Conservation (phyloP, 371 early-diverging fungal genomes). For the Mucor racemosus region DNA sequence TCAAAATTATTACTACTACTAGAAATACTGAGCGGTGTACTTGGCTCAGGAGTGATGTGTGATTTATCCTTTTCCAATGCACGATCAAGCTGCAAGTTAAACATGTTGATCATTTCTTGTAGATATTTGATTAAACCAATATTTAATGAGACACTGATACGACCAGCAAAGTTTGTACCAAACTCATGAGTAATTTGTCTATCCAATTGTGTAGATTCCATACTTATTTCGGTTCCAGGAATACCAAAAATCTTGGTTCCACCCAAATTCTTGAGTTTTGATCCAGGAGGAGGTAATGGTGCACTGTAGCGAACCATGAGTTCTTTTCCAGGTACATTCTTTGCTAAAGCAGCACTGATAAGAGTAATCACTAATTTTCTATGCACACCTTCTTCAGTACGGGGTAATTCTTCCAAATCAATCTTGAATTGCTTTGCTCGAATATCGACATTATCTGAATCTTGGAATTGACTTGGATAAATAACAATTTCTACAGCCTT, state of each 20-base stretch:
- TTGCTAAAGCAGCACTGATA: conserved; percentile 45
- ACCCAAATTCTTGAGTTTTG: conserved; percentile 25
- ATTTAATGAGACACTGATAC: conserved; percentile 77
- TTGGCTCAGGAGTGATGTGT: not conserved
- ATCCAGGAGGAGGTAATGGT: conserved; percentile 32
- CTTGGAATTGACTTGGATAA: conserved; percentile 73
- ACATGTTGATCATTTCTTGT: conserved; percentile 60
- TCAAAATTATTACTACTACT: not conserved
- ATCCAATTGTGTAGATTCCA: conserved; percentile 50
- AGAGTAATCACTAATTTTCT: conserved; percentile 38
- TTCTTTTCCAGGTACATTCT: conserved; percentile 47
- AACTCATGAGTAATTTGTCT: conserved; percentile 56
- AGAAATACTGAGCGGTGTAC: conserved; percentile 21
- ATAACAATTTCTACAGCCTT: conserved; percentile 54
- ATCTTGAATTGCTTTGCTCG: conserved; percentile 36
- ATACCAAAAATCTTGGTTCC: conserved; percentile 68
- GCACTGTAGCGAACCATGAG: conserved; percentile 32
- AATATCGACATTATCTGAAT: conserved; percentile 73
- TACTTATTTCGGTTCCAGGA: conserved; percentile 54
- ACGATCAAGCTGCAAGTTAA: conserved; percentile 43
- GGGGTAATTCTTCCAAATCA: conserved; percentile 26
- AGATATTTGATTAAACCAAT: conserved; percentile 73
- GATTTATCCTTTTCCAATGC: conserved; percentile 27
- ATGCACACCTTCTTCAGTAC: conserved; percentile 20
- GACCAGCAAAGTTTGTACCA: conserved; percentile 65